Base-by-base conservation (phyloP, 441 rosid species). In the Raphanus hybrid region DNA sequence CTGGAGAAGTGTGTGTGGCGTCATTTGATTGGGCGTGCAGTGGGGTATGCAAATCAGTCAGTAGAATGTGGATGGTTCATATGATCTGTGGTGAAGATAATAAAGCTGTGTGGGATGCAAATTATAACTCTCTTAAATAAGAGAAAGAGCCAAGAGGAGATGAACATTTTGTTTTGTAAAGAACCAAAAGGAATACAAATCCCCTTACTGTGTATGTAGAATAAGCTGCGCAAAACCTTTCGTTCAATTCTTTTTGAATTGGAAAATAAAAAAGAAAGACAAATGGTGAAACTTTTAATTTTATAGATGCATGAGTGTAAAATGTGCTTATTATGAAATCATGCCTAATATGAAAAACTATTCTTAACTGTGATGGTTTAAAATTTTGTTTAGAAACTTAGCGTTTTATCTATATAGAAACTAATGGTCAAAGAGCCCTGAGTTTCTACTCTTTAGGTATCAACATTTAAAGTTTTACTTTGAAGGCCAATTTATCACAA, bases 11-110 rank as follows among this genome's bases (percentile, higher is more conserved):
- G 5, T 95, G 99, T 75, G 83, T 90, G 67, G 98, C 99, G 39
- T 90, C 99, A 7, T 95, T 93, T 73, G 98, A 95, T 57, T 95
- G 99, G 97, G 90, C 87, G 82, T 95, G 99, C 83, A 93, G 98
- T 67, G 98, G 97, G 66, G 84, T 93, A 72, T 93, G 98, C 90
- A 88, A 85, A 70, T 95, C 98, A 1, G 99, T 90, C 7, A 91
- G 89, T 82, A 95, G 80, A 83, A 78, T 95, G 59, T 90, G 89
- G 84, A 83, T 73, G 82, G 98, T 91, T 62, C 98, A 95, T 50
- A 87, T 83, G 20, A 83, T 82, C 79, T 91, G 98, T 20, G 91
- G 98, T 1, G 99, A 95, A 87, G 96, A 89, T 18, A 88, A 86
- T 26, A 87, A 82, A 69, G 93, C 85, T 12, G 86, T 91, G 63